phyloP scores from a whole-genome alignment of 2,329 filamentous ascomycete genomes.

The Colletotrichum higginsianum region DNA sequence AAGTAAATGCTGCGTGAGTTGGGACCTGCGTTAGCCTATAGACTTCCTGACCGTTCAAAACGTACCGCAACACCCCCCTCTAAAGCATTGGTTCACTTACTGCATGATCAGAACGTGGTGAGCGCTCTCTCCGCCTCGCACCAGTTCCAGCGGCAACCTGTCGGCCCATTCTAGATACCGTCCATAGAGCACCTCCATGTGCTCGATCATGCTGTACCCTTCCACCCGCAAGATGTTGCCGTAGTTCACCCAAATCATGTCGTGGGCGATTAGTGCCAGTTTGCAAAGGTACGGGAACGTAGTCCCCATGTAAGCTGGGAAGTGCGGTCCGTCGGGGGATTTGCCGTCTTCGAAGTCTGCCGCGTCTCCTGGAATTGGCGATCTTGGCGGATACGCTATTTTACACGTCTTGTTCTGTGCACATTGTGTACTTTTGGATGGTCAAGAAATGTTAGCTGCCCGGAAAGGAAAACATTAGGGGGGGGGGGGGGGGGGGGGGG shows the following conservation, averaged over 20 bases:
- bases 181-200: slow-evolving; percentile 19
- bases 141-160: slow-evolving; percentile 9
- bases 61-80: no score
- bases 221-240: not conserved
- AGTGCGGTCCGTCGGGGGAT: not conserved
- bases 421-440: slow-evolving; percentile 18
- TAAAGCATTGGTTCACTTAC: not conserved
- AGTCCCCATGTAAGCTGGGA: not conserved
- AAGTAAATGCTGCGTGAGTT: slow-evolving; percentile 11
- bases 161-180: slow-evolving; percentile 22
- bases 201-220: not conserved
- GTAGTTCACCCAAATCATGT: slow-evolving; percentile 32
- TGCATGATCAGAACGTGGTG: slow-evolving; percentile 29
- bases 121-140: slow-evolving; percentile 1
- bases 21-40: not conserved
- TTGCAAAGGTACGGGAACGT: slow-evolving; percentile 16
- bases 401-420: slow-evolving; percentile 22
- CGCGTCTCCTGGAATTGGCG: slow-evolving; percentile 16
- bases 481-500: not conserved
- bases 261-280: slow-evolving; percentile 20
- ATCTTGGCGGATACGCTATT: slow-evolving; percentile 13
- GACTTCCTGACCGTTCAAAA: not conserved
- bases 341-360: not conserved
- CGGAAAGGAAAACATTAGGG: no score
- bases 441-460: not conserved